These are phyloP conservation scores for Phytophthora melonis DNA, from an alignment of 352 stramenopile species.

Conservation along the genomic window DNA sequence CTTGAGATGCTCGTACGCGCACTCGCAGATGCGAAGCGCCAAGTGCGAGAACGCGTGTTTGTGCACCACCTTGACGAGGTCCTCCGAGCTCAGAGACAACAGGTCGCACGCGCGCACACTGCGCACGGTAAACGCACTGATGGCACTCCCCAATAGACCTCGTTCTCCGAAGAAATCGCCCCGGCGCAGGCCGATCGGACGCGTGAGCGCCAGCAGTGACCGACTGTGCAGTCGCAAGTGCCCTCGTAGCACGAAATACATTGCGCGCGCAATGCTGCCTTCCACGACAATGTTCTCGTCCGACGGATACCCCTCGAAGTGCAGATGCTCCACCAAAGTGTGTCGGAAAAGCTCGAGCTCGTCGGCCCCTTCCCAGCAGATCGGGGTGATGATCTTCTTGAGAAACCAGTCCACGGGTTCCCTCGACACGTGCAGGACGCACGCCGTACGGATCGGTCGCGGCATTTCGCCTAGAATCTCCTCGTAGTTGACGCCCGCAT, in stretches of 20 bases:
- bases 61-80: conserved; percentile 54
- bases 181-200: conserved; percentile 33
- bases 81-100: conserved; percentile 46
- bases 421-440: conserved; percentile 48
- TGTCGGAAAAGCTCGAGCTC: conserved; percentile 39
- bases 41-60: conserved; percentile 32
- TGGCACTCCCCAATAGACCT: conserved; percentile 58
- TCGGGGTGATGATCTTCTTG: conserved; percentile 43
- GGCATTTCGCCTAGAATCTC: conserved; percentile 57
- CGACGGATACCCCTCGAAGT: conserved; percentile 74
- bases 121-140: conserved; percentile 48
- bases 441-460: conserved; percentile 54
- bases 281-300: conserved; percentile 68
- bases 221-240: conserved; percentile 51
- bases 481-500: conserved; percentile 61
- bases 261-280: conserved; percentile 61
- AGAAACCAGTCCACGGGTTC: conserved; percentile 47
- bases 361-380: conserved; percentile 27
- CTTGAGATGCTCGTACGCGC: conserved; percentile 27
- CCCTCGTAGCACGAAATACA: conserved; percentile 79
- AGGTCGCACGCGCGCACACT: conserved; percentile 44
- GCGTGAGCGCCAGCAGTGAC: conserved; percentile 28
- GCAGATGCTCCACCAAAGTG: conserved; percentile 50
- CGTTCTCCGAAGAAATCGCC: conserved; percentile 74
- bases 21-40: conserved; percentile 28